These are phyloP conservation scores for Diaporthe citriasiana DNA, from an alignment of 2,329 filamentous ascomycete genomes.

Conservation along the genomic window DNA sequence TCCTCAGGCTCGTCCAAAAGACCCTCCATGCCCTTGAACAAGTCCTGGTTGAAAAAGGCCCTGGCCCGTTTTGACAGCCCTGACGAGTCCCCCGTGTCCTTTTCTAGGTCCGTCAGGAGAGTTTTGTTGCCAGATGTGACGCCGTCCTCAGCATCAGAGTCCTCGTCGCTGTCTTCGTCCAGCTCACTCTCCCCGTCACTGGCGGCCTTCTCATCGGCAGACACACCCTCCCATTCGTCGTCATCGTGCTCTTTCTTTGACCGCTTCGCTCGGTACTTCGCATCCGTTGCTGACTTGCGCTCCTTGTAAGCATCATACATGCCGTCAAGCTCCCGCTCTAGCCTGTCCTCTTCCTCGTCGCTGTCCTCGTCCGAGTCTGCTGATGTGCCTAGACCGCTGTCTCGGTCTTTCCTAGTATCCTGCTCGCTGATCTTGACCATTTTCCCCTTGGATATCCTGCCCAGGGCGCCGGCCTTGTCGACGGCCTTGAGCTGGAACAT, in stretches of 20 bases:
- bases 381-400: conserved; percentile 67
- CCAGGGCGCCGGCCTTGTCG: conserved; percentile 77
- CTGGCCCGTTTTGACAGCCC: conserved; percentile 87
- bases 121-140: conserved; percentile 57
- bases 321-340: conserved; percentile 87
- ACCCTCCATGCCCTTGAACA: conserved; percentile 87
- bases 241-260: conserved; percentile 85
- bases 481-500: conserved; percentile 90
- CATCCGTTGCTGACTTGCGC: conserved; percentile 82
- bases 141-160: conserved; percentile 70
- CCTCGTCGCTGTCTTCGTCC: conserved; percentile 74
- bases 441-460: conserved; percentile 80
- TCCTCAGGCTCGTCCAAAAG: conserved; percentile 67
- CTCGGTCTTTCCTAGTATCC: conserved; percentile 71
- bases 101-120: conserved; percentile 75
- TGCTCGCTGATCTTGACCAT: conserved; percentile 78
- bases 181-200: conserved; percentile 71
- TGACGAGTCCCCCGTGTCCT: conserved; percentile 61
- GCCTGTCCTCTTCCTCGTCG: conserved; percentile 84
- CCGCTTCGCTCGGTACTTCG: conserved; percentile 92
- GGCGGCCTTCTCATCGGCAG: conserved; percentile 71
- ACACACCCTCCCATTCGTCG: conserved; percentile 94
- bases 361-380: conserved; percentile 72
- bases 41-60: conserved; percentile 93
- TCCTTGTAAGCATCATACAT: conserved; percentile 92